Evolutionary conservation across 1,284 basidiomycete genomes (phyloP).

Genomic region (Ganoderma sp.): DNA sequence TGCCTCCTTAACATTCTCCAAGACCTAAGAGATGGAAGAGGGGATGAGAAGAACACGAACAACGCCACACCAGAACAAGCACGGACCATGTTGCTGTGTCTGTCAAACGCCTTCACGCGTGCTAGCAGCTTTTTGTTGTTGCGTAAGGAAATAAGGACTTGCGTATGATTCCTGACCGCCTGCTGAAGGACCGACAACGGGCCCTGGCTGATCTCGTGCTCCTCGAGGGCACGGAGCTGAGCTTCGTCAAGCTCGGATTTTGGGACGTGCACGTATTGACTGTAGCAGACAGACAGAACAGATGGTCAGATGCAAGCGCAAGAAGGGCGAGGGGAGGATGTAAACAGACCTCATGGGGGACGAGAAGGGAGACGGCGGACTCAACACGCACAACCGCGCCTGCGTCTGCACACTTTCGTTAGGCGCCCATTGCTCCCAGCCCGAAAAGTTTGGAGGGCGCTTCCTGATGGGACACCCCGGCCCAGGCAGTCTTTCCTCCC

Average conservation of each 20-base stretch:
- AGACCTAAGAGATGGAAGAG: conserved; percentile 58
- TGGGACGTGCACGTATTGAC: conserved; percentile 96
- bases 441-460: conserved; percentile 41
- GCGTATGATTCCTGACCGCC: conserved; percentile 96
- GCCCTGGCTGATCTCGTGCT: conserved; percentile 96
- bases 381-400: conserved; percentile 23
- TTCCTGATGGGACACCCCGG: conserved; percentile 28
- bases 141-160: conserved; percentile 95
- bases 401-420: conserved; percentile 14
- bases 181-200: conserved; percentile 98
- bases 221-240: conserved; percentile 94
- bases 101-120: conserved; percentile 98
- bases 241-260: conserved; percentile 98
- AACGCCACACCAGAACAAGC: conserved; percentile 9
- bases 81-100: conserved; percentile 97
- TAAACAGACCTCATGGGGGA: conserved; percentile 43
- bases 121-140: conserved; percentile 99
- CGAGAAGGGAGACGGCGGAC: conserved; percentile 23
- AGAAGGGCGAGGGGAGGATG: neutral
- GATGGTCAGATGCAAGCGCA: neutral
- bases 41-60: conserved; percentile 8
- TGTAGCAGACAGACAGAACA: conserved; percentile 41
- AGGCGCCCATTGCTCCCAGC: conserved; percentile 23
- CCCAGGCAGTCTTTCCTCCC: neutral
- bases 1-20: conserved; percentile 97